Percentiles rank a stretch among this genome's conserved stretches.
Conservation (phyloP, 1,284 basidiomycete genomes). For the Naganishia liquefaciens region DNA sequence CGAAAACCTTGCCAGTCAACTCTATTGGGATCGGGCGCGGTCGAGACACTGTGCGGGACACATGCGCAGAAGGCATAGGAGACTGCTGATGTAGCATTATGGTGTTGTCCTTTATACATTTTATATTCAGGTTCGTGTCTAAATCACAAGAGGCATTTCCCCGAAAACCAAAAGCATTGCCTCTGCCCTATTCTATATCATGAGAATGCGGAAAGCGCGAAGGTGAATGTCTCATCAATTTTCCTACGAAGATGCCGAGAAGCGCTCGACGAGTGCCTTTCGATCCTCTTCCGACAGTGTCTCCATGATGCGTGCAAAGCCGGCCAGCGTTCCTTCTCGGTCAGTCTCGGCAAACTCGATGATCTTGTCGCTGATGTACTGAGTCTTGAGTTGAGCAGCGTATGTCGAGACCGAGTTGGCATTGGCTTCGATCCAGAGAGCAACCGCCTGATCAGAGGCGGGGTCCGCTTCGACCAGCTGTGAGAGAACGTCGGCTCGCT, state of each 20-base stretch:
- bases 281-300: slow-evolving; percentile 33
- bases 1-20: too few relatives aligned
- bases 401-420: slow-evolving; percentile 30
- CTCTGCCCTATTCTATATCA: slow-evolving; percentile 8
- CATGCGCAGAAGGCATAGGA: too few relatives aligned
- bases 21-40: too few relatives aligned
- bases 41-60: too few relatives aligned
- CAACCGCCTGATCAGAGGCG: slow-evolving; percentile 46
- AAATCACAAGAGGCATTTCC: slow-evolving; percentile 8
- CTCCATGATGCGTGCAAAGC: slow-evolving; percentile 35
- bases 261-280: slow-evolving; percentile 29
- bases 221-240: not conserved
- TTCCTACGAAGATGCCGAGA: slow-evolving; percentile 26
- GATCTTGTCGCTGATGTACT: slow-evolving; percentile 51
- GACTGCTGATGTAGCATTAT: not conserved
- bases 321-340: slow-evolving; percentile 34
- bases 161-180: slow-evolving; percentile 7
- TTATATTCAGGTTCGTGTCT: slow-evolving; percentile 5
- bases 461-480: slow-evolving; percentile 47
- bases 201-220: not conserved
- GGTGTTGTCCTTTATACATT: slow-evolving; percentile 26
- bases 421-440: slow-evolving; percentile 51
- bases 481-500: slow-evolving; percentile 47
- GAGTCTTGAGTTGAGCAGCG: slow-evolving; percentile 37
- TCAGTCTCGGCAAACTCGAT: slow-evolving; percentile 38